Conservation (phyloP, 2,329 filamentous ascomycete species). For the Cryphonectria parasitica region DNA sequence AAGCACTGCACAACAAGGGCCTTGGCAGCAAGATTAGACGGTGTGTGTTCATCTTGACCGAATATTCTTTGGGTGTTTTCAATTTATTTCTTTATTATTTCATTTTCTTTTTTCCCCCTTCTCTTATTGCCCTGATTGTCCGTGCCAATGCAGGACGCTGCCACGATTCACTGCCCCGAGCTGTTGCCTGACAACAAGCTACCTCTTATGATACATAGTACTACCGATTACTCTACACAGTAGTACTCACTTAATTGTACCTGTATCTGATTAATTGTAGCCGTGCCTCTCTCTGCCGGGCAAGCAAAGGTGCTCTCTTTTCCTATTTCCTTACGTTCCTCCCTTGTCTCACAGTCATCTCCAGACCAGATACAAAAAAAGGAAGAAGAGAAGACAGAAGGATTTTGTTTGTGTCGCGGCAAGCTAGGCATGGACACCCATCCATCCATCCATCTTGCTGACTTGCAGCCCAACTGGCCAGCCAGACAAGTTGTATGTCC, state of each 20-base stretch:
- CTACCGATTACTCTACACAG: neutral
- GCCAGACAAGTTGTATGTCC: neutral
- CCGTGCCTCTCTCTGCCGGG: neutral
- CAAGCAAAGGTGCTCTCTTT: neutral
- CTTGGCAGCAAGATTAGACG: neutral
- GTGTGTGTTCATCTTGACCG: neutral
- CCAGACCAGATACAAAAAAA: neutral
- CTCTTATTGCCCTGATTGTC: neutral
- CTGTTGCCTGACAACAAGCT: neutral
- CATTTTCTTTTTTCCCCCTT: neutral
- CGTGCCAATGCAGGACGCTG: conserved; percentile 8
- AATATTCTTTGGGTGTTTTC: neutral
- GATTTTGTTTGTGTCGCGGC: neutral
- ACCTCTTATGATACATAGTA: neutral
- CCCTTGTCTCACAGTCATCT: neutral
- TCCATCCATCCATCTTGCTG: neutral
- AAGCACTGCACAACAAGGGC: neutral
- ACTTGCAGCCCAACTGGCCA: conserved; percentile 1
- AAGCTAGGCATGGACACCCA: neutral
- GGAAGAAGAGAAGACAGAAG: neutral
- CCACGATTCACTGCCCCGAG: neutral
- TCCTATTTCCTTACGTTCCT: neutral
- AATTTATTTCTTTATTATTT: too few relatives aligned
- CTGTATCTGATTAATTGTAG: neutral
- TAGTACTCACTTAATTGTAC: neutral